Evolutionary conservation across 805 yeast species (phyloP), one percentile per base, ranked within the genome.

Genomic region (Sugiyamaella smithiae): DNA sequence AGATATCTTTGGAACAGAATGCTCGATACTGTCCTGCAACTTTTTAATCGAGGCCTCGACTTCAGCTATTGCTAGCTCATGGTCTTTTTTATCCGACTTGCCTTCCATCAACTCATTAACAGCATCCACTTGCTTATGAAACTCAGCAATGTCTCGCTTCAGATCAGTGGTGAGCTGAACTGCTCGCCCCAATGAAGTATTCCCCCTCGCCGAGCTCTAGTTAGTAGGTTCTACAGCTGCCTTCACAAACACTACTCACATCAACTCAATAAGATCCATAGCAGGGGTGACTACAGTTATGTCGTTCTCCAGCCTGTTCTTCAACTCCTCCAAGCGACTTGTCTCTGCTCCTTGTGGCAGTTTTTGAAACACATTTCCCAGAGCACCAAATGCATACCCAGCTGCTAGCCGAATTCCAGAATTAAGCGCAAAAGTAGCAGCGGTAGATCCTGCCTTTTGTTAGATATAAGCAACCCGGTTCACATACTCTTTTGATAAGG

Each of bases 401-500:
- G 89, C 80, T 0, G 90, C 93, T 17, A 85, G 56, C 1, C 88
- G 80, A 26, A 85, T 77, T 0, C 93, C 88, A 1, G 90, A 84
- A 49, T 84, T 71, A 23, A 85, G 79, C 7, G 90, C 95, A 66
- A 85, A 82, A 1, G 88, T 76, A n/a, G 85, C 85, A 1, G 87
- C 86, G 55, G 85, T 89, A 44, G 78, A 79, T 25, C 89, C 85
- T 2, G 93, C 93, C 65, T 73, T 20, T 26, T 5, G 32, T 40
- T 25, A 40, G 43, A 25, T 2, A n/a, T 6, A 26, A 26, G 11
- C 11, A 11, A 26, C 29, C 7, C 29, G 9, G 11, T 26, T 26
- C 7, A 8, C 38, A 14, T 16, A 35, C 38, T 20, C 38, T 14
- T 35, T 35, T 35, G 4, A 35, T 35, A 19, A 35, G 38, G 5